A percentile compares a stretch with the other conserved stretches of the same genome.
Conservation (phyloP, 768 basidiomycete genomes). For the Hericium rajendrae region DNA sequence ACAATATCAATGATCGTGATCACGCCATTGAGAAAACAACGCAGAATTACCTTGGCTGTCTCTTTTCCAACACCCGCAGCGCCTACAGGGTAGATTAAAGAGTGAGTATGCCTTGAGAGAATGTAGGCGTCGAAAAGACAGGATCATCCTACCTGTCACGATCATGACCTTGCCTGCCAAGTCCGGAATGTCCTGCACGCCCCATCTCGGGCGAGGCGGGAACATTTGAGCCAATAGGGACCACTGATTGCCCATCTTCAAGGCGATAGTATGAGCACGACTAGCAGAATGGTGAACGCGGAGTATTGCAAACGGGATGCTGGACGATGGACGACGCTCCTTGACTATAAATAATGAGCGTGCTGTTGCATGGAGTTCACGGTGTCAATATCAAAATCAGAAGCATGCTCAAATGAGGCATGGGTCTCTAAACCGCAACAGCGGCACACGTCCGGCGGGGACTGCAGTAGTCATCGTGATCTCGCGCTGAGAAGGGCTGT, state of each 20-base stretch:
- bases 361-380: not conserved
- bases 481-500: no score
- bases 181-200: slow-evolving; percentile 4
- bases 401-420: not conserved
- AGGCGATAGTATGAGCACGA: not conserved
- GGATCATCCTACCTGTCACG: slow-evolving; percentile 1
- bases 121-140: no score
- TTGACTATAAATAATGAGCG: not conserved
- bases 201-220: slow-evolving; percentile 7
- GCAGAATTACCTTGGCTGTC: slow-evolving; percentile 5
- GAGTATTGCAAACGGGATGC: not conserved
- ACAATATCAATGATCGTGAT: not conserved
- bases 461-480: no score
- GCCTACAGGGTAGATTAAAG: not conserved
- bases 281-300: not conserved
- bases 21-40: not conserved
- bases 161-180: slow-evolving; percentile 5
- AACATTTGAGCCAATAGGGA: not conserved
- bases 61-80: slow-evolving; percentile 9
- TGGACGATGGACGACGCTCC: not conserved
- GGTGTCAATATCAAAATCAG: not conserved
- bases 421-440: no score
- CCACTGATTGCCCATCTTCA: not conserved
- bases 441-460: no score
- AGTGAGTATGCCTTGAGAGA: no score